phyloP scores from a whole-genome alignment of 495 filamentous ascomycete species.

The Aspergillus indologenus region DNA sequence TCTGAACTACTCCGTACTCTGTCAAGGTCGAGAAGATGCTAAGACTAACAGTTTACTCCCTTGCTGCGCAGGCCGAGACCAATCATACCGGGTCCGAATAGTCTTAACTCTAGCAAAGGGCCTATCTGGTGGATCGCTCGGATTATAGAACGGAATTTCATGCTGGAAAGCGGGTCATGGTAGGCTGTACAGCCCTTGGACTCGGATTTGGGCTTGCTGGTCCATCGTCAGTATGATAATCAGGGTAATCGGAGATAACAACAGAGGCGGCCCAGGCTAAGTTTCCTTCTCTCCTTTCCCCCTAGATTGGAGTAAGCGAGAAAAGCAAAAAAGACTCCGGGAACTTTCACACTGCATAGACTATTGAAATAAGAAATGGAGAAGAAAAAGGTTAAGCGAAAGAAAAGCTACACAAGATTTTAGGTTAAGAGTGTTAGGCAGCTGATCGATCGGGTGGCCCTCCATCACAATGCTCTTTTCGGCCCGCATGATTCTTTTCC shows the following conservation, averaged over 20 bases:
- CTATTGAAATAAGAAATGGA: background rate
- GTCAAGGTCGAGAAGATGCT: background rate
- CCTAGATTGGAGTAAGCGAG: background rate
- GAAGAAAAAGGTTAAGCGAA: background rate
- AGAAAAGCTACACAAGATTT: background rate
- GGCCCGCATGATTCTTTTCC: constrained; percentile 1
- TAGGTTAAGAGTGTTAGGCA: background rate
- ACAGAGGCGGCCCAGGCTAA: background rate
- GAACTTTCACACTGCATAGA: background rate
- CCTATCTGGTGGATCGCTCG: background rate
- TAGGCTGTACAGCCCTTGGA: background rate
- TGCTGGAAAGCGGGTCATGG: background rate
- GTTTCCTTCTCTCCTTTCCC: background rate
- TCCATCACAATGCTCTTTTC: constrained; percentile 1
- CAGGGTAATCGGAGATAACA: background rate
- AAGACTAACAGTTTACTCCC: background rate
- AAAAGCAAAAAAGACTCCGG: background rate
- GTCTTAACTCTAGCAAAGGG: background rate
- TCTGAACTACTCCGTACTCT: background rate
- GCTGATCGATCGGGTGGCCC: constrained; percentile 6
- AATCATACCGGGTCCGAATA: constrained; percentile 3
- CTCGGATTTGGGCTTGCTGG: background rate
- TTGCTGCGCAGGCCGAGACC: constrained; percentile 1
- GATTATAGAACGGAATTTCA: background rate
- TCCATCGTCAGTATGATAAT: background rate